Evolutionary conservation across 305 asterid species (phyloP).

Genomic region (Fraxinus velutina): DNA sequence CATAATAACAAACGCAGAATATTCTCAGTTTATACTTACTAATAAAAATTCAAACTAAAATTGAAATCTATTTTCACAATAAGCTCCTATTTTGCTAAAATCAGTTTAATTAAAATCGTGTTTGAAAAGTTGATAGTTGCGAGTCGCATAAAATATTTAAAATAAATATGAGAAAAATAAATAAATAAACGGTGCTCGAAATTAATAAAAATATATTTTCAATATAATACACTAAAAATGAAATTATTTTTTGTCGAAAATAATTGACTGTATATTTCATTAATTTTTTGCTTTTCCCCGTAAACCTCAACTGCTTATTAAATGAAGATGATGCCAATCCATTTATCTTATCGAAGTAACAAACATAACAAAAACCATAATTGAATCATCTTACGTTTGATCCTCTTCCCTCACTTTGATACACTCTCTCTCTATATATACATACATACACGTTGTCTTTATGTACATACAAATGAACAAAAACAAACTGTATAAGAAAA

Average conservation of each 20-base stretch:
- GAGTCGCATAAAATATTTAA: neutral
- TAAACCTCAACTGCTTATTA: neutral
- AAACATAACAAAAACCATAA: constrained; percentile 29
- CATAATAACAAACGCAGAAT: neutral
- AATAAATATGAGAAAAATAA: neutral
- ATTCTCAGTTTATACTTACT: neutral
- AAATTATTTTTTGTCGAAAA: neutral
- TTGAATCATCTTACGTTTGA: constrained; percentile 44
- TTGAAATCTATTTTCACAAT: neutral
- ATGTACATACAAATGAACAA: neutral
- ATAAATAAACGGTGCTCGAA: neutral
- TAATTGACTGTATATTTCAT: neutral
- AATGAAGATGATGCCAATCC: constrained; percentile 25
- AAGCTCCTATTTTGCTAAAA: neutral
- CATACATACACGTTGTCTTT: neutral
- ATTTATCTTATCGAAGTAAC: constrained; percentile 36
- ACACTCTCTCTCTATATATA: neutral
- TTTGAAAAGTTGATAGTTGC: neutral
- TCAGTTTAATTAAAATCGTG: too few relatives aligned
- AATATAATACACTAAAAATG: too few relatives aligned
- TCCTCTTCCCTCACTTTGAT: constrained; percentile 34
- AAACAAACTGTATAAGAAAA: neutral
- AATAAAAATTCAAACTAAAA: neutral
- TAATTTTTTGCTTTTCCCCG: neutral
- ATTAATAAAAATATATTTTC: neutral